Percentiles rank a stretch among this genome's conserved stretches.
These are phyloP conservation scores for Dorcoceras hygrometricum DNA, from an alignment of 257 asterid genomes.

Conservation along the genomic window DNA sequence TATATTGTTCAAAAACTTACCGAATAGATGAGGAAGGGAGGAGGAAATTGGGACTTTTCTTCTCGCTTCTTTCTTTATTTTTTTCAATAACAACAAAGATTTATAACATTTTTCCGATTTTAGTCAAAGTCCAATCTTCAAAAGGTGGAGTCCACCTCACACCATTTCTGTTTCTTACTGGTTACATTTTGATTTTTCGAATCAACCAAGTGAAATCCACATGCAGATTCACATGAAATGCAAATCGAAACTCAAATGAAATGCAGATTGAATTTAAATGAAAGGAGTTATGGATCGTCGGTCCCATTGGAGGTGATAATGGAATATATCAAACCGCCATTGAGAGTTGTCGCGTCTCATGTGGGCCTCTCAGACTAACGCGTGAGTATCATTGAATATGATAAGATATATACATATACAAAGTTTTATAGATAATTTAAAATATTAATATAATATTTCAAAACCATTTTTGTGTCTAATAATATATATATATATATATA, in stretches of 20 bases:
- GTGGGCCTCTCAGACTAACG: conserved; percentile 25
- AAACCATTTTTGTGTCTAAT: no score
- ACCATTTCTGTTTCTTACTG: conserved; percentile 54
- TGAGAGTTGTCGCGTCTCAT: conserved; percentile 27
- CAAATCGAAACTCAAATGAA: not conserved
- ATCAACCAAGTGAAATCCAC: conserved; percentile 24
- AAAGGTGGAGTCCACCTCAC: conserved; percentile 41
- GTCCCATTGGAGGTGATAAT: conserved; percentile 15
- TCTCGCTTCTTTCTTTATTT: conserved; percentile 33
- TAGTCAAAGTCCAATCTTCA: conserved; percentile 70
- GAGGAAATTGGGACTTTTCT: conserved; percentile 74
- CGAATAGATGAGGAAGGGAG: conserved; percentile 37
- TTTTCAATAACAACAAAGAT: not conserved
- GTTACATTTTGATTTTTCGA: conserved; percentile 23
- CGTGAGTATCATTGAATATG: no score
- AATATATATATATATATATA: no score
- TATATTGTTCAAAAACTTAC: conserved; percentile 25
- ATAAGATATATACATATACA: no score
- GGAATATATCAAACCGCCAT: conserved; percentile 22
- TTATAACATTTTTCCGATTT: conserved; percentile 9
- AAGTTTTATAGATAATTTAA: no score
- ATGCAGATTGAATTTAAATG: not conserved
- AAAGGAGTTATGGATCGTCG: not conserved
- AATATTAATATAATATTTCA: no score
- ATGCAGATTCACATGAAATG: conserved; percentile 14